Conservation (phyloP, 805 yeast genomes). For the Nakazawaea peltata region DNA sequence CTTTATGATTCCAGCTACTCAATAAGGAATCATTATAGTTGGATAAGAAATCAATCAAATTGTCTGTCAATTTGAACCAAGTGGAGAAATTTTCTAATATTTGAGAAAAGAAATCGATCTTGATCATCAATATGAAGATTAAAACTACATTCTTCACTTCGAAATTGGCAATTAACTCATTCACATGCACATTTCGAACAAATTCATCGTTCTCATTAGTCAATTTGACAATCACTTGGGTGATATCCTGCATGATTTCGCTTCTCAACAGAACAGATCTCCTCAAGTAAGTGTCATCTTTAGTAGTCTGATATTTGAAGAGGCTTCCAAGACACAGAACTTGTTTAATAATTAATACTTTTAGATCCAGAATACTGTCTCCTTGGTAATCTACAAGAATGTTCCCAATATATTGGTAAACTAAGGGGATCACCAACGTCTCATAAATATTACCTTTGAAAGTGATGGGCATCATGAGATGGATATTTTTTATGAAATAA, state of each 20-base stretch:
- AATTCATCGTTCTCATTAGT: conserved; percentile 29
- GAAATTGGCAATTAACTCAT: conserved; percentile 2
- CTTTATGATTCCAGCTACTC: conserved; percentile 18
- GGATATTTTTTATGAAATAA: conserved; percentile 13
- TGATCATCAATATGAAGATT: conserved; percentile 28
- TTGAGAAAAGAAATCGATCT: conserved; percentile 28
- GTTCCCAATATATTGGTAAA: conserved; percentile 9
- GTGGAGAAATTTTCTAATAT: conserved; percentile 31
- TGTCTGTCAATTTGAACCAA: conserved; percentile 21
- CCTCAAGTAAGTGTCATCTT: background rate
- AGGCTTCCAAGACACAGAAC: conserved; percentile 8
- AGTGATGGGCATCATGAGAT: conserved; percentile 10
- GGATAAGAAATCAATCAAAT: conserved; percentile 19
- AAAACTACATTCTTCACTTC: conserved; percentile 20
- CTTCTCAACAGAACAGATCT: conserved; percentile 3
- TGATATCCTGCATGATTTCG: conserved; percentile 3
- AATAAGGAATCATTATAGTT: conserved; percentile 14
- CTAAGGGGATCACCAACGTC: conserved; percentile 11
- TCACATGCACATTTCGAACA: conserved; percentile 21
- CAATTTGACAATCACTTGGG: conserved; percentile 22
- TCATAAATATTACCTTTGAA: conserved; percentile 13
- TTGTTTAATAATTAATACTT: conserved; percentile 5
- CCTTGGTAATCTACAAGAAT: background rate
- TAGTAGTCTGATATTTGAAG: conserved; percentile 3
- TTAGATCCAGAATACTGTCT: conserved; percentile 1